Evolutionary conservation across 352 stramenopile genomes (phyloP).

Genomic region (Pythium phragmitis): DNA sequence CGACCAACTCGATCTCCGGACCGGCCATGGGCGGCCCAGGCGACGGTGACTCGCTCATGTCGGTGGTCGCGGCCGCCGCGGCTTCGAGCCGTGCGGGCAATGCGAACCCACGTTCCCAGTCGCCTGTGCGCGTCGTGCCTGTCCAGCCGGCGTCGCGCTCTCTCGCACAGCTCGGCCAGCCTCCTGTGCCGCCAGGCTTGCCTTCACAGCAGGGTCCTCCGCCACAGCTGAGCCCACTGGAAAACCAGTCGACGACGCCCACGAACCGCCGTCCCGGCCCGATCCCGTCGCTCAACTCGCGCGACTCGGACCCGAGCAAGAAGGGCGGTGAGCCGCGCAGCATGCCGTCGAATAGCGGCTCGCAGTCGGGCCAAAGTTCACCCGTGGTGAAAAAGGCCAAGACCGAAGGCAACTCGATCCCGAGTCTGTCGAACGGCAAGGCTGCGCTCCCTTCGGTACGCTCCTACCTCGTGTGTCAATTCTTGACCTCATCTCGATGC

Average conservation of each 20-base stretch:
- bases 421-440: slow-evolving; percentile 73
- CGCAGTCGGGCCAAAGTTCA: slow-evolving; percentile 44
- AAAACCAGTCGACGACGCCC: slow-evolving; percentile 51
- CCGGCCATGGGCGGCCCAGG: slow-evolving; percentile 37
- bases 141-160: slow-evolving; percentile 72
- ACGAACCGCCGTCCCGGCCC: slow-evolving; percentile 45
- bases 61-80: slow-evolving; percentile 51
- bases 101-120: slow-evolving; percentile 39
- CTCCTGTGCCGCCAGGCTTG: slow-evolving; percentile 34
- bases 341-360: slow-evolving; percentile 28
- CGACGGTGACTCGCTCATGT: slow-evolving; percentile 57
- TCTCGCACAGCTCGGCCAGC: slow-evolving; percentile 63
- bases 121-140: slow-evolving; percentile 62
- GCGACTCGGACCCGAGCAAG: slow-evolving; percentile 53
- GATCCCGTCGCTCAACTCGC: slow-evolving; percentile 66
- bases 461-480: slow-evolving; percentile 10
- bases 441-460: slow-evolving; percentile 47
- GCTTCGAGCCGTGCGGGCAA: slow-evolving; percentile 44
- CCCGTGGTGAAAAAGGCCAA: slow-evolving; percentile 82
- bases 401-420: slow-evolving; percentile 51
- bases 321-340: slow-evolving; percentile 40
- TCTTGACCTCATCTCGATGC: slow-evolving; percentile 1
- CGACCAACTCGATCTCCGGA: slow-evolving; percentile 34
- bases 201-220: slow-evolving; percentile 31
- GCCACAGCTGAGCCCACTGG: slow-evolving; percentile 60